phyloP scores from a whole-genome alignment of 768 basidiomycete species.

The Lactarius tabidus region DNA sequence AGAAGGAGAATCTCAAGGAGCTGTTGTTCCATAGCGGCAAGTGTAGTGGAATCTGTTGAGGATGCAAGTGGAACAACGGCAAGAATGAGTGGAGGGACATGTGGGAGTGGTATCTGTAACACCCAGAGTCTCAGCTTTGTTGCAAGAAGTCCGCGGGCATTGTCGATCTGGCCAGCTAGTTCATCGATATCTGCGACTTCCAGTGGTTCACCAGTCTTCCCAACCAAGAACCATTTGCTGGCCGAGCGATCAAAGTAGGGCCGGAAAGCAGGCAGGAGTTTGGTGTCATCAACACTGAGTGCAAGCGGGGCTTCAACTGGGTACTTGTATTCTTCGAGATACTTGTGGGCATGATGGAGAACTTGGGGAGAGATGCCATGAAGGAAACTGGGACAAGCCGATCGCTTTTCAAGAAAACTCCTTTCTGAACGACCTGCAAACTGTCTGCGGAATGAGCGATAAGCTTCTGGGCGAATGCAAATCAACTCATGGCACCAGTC shows the following conservation, averaged over 20 bases:
- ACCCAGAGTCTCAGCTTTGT: slow-evolving; percentile 37
- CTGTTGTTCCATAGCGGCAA: slow-evolving; percentile 17
- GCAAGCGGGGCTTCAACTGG: slow-evolving; percentile 27
- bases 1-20: slow-evolving; percentile 32
- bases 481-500: slow-evolving; percentile 32
- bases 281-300: slow-evolving; percentile 38
- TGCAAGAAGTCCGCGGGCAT: slow-evolving; percentile 23
- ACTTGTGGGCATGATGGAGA: slow-evolving; percentile 25
- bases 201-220: slow-evolving; percentile 27
- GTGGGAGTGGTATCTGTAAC: slow-evolving; percentile 33
- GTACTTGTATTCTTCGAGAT: slow-evolving; percentile 25
- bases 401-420: slow-evolving; percentile 25
- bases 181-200: slow-evolving; percentile 29
- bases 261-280: slow-evolving; percentile 30
- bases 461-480: slow-evolving; percentile 31
- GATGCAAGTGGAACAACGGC: slow-evolving; percentile 33
- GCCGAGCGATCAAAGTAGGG: slow-evolving; percentile 29
- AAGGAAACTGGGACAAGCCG: slow-evolving; percentile 28
- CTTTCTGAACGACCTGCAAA: slow-evolving; percentile 25
- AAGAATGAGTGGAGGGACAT: slow-evolving; percentile 36
- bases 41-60: slow-evolving; percentile 23
- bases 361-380: slow-evolving; percentile 26
- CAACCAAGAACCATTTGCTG: slow-evolving; percentile 30
- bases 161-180: slow-evolving; percentile 21
- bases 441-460: slow-evolving; percentile 28